Evolutionary conservation across 257 asterid species (phyloP), one percentile per base, ranked within the genome.

Genomic region (Fraxinus pennsylvanica): DNA sequence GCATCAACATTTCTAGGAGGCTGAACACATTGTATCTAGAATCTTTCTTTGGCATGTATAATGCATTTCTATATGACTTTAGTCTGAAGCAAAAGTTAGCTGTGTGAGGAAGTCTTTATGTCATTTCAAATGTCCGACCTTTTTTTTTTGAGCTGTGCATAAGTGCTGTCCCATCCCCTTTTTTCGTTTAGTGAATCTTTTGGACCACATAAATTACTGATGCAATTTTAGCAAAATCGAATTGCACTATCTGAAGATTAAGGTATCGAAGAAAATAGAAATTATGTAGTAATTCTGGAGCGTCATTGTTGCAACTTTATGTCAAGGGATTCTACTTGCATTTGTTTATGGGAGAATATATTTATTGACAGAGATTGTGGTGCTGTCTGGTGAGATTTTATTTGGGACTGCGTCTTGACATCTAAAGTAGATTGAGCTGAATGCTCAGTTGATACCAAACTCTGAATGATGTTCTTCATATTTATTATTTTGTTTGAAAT

Each of bases 1-100:
- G 65, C 66, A n/a, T n/a, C 9, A 8, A 57, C 66, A 17, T 19
- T 21, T 57, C 66, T 57, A n/a, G 29, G 66, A n/a, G 21, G 25
- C 27, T 6, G 66, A n/a, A n/a, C 27, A n/a, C 12, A 52, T 52
- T 52, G 27, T 57, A n/a, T 57, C n/a, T n/a, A n/a, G 9, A 57
- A 57, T n/a, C 66, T 19, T 57, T 57, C 29, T 6, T 57, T 57
- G 66, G 66, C 2, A n/a, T 19, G 25, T 57, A n/a, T 57, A 57
- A 57, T 57, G 29, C 25, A 57, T 57, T 57, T 57, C 66, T 1
- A n/a, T 17, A 17, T 6, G 66, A 57, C 66, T 57, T 57, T 1
- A n/a, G 66, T n/a, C 66, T 57, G 66, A 57, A n/a, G 66, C 66
- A 57, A 57, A 57, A n/a, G 66, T 57, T 57, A n/a, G 29, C 59